phyloP scores from a whole-genome alignment of 2,329 filamentous ascomycete species.

The Drechslera avenae region DNA sequence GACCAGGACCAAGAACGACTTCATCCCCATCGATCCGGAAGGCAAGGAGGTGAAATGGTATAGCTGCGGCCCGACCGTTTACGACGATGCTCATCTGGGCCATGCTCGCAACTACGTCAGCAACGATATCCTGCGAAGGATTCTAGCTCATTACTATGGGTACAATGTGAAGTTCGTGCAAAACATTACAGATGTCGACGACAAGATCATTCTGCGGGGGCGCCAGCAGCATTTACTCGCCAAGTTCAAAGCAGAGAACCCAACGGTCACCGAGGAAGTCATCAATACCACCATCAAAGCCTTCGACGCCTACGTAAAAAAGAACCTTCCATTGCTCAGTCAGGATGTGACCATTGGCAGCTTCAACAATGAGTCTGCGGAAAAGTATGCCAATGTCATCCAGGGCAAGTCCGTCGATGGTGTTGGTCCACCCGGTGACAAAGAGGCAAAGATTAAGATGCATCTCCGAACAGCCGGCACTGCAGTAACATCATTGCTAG shows the following conservation, averaged over 20 bases:
- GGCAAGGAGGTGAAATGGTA: constrained; percentile 80
- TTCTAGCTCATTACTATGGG: constrained; percentile 81
- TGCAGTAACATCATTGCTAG: constrained; percentile 58
- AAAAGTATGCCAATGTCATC: constrained; percentile 60
- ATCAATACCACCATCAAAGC: constrained; percentile 57
- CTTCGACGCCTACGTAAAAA: constrained; percentile 64
- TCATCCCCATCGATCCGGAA: constrained; percentile 72
- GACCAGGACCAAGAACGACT: constrained; percentile 73
- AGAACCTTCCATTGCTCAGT: constrained; percentile 66
- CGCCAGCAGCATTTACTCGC: constrained; percentile 78
- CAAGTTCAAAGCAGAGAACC: constrained; percentile 65
- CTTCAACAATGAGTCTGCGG: constrained; percentile 56
- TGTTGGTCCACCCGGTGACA: constrained; percentile 66
- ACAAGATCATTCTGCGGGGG: constrained; percentile 67
- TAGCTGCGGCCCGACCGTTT: constrained; percentile 85
- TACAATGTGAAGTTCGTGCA: constrained; percentile 86
- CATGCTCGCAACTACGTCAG: constrained; percentile 91
- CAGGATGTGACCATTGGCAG: constrained; percentile 52
- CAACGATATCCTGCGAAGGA: constrained; percentile 84
- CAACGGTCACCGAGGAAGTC: constrained; percentile 52
- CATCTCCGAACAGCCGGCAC: constrained; percentile 69
- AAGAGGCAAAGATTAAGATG: constrained; percentile 89
- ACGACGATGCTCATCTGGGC: constrained; percentile 80
- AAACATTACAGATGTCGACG: constrained; percentile 75
- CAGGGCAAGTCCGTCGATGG: constrained; percentile 61